Conservation (phyloP, 805 yeast genomes). For the Ogataea pini region DNA sequence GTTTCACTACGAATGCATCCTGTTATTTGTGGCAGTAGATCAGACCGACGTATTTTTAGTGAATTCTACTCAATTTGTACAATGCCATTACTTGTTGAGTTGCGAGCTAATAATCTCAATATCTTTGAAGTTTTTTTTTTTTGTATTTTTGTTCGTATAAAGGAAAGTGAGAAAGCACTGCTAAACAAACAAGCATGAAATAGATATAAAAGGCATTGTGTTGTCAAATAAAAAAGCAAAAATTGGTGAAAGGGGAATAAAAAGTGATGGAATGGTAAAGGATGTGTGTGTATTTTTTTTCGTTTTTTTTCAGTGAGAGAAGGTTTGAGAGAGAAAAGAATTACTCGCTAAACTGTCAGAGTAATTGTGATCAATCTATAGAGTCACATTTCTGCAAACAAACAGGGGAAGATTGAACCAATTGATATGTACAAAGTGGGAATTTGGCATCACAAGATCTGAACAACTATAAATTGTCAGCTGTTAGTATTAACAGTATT, state of each 20-base stretch:
- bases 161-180: constrained; percentile 5
- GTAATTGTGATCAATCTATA: not conserved
- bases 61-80: too few relatives aligned
- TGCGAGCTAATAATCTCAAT: too few relatives aligned
- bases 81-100: too few relatives aligned
- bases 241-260: not conserved
- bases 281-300: not conserved
- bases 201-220: constrained; percentile 6
- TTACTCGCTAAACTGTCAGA: constrained; percentile 1
- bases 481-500: not conserved
- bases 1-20: too few relatives aligned
- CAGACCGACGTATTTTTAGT: too few relatives aligned
- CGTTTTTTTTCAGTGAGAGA: not conserved
- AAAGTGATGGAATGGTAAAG: not conserved
- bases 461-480: not conserved
- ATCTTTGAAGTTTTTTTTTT: constrained; percentile 3
- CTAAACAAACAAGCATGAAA: constrained; percentile 5
- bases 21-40: too few relatives aligned
- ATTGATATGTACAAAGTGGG: constrained; percentile 5
- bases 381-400: not conserved
- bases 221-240: constrained; percentile 3
- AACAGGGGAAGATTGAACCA: not conserved
- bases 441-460: not conserved
- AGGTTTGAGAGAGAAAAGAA: not conserved
- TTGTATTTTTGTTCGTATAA: constrained; percentile 6